These are phyloP conservation scores for Monoraphidium neglectum DNA, from an alignment of 139 green algal genomes.

Conservation along the genomic window DNA sequence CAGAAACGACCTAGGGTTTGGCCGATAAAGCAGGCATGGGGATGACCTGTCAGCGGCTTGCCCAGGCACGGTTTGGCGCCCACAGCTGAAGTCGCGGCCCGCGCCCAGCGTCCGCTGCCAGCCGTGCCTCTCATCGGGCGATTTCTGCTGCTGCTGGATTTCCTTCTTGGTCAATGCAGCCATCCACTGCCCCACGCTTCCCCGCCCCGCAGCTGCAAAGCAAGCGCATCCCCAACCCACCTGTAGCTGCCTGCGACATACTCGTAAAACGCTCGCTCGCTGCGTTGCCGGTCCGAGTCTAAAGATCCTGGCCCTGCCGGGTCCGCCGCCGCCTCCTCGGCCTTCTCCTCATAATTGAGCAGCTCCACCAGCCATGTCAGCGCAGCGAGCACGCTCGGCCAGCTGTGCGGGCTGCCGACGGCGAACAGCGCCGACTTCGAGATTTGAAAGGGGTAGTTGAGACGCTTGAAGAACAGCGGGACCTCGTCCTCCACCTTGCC, in stretches of 20 bases:
- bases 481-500: constrained; percentile 89
- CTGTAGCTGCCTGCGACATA: constrained; percentile 40
- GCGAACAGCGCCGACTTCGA: constrained; percentile 88
- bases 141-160: too few species aligned
- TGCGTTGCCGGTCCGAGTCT: constrained; percentile 12
- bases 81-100: too few species aligned
- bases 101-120: too few species aligned
- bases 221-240: background rate
- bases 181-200: too few species aligned
- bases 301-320: background rate
- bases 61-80: too few species aligned
- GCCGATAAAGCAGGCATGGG: too few species aligned
- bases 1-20: constrained; percentile 78
- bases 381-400: constrained; percentile 86
- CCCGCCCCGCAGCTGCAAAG: too few species aligned
- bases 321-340: constrained; percentile 36
- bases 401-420: constrained; percentile 92
- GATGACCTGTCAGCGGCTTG: too few species aligned
- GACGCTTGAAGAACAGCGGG: constrained; percentile 89
- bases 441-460: constrained; percentile 94
- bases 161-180: too few species aligned
- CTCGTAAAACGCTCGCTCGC: constrained; percentile 41
- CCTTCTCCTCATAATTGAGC: constrained; percentile 84
- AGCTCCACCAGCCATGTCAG: constrained; percentile 93
- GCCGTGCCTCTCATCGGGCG: too few species aligned